Percentiles rank a stretch among this genome's conserved stretches.
Evolutionary conservation across 768 basidiomycete species (phyloP).

Genomic region (Leccinum broughii): DNA sequence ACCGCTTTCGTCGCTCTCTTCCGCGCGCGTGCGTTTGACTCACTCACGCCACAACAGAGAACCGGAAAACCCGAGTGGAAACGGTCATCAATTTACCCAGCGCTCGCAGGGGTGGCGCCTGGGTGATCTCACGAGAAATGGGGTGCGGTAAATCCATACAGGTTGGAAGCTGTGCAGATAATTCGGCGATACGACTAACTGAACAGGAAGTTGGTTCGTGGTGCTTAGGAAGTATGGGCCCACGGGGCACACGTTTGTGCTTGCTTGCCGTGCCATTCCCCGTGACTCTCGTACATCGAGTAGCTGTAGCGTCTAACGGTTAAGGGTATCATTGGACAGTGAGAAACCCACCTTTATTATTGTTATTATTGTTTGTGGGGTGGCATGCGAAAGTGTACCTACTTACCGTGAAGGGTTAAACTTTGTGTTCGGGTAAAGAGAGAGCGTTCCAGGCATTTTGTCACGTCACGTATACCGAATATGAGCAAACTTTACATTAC

Average conservation of each 20-base stretch:
- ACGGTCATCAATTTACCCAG: background rate
- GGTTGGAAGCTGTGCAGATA: slow-evolving; percentile 16
- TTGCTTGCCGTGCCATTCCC: slow-evolving; percentile 2
- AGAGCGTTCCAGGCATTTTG: slow-evolving; percentile 7
- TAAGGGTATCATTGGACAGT: background rate
- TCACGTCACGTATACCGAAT: slow-evolving; percentile 22
- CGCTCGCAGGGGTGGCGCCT: slow-evolving; percentile 4
- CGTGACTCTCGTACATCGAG: slow-evolving; percentile 5
- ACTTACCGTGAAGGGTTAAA: slow-evolving; percentile 9
- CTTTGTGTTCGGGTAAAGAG: slow-evolving; percentile 7
- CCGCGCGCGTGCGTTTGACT: background rate
- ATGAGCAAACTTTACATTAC: slow-evolving; percentile 27
- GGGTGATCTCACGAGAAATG: slow-evolving; percentile 21
- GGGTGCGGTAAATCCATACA: slow-evolving; percentile 21
- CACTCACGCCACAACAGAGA: background rate
- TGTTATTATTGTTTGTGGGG: slow-evolving; percentile 3
- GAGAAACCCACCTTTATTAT: background rate
- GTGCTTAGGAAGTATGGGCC: slow-evolving; percentile 1
- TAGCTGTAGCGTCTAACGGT: background rate
- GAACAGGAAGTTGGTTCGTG: slow-evolving; percentile 5
- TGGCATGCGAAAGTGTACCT: slow-evolving; percentile 10
- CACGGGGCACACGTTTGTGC: slow-evolving; percentile 12
- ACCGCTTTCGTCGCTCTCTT: background rate
- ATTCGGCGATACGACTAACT: slow-evolving; percentile 20
- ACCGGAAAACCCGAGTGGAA: background rate